These are phyloP conservation scores for Aureobasidium sp. DNA, from an alignment of 2,329 filamentous ascomycete genomes.

Conservation along the genomic window DNA sequence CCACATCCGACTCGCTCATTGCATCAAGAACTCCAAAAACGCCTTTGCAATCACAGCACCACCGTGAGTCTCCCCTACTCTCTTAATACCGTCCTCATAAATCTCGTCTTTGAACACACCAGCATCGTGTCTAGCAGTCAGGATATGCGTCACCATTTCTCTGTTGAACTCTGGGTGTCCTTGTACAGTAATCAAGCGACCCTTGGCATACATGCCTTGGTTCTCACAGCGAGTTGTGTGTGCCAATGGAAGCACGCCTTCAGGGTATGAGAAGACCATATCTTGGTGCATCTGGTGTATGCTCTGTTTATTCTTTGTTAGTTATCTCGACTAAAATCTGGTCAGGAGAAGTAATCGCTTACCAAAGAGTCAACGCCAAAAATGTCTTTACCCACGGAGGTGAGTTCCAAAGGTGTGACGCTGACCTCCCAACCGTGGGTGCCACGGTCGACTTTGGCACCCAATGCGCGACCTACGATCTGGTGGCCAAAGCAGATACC, in stretches of 20 bases:
- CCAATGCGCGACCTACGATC: slow-evolving; percentile 67
- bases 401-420: slow-evolving; percentile 61
- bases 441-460: slow-evolving; percentile 56
- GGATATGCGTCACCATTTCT: slow-evolving; percentile 60
- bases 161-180: slow-evolving; percentile 78
- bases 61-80: slow-evolving; percentile 63
- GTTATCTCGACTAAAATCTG: slow-evolving; percentile 17
- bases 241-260: slow-evolving; percentile 54
- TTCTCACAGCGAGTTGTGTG: slow-evolving; percentile 58
- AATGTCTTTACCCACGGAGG: slow-evolving; percentile 58
- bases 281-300: slow-evolving; percentile 87
- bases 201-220: slow-evolving; percentile 69
- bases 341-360: slow-evolving; percentile 19
- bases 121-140: slow-evolving; percentile 52
- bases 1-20: neutral
- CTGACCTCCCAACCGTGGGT: slow-evolving; percentile 73
- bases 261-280: slow-evolving; percentile 56
- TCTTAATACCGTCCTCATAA: slow-evolving; percentile 58
- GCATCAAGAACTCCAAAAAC: slow-evolving; percentile 60
- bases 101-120: slow-evolving; percentile 63
- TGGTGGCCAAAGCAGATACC: slow-evolving; percentile 86
- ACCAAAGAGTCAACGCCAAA: slow-evolving; percentile 59
- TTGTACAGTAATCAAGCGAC: slow-evolving; percentile 65
- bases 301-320: slow-evolving; percentile 34
- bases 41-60: slow-evolving; percentile 65